Conservation (phyloP, 768 basidiomycete genomes). For the Trametes cingulata region DNA sequence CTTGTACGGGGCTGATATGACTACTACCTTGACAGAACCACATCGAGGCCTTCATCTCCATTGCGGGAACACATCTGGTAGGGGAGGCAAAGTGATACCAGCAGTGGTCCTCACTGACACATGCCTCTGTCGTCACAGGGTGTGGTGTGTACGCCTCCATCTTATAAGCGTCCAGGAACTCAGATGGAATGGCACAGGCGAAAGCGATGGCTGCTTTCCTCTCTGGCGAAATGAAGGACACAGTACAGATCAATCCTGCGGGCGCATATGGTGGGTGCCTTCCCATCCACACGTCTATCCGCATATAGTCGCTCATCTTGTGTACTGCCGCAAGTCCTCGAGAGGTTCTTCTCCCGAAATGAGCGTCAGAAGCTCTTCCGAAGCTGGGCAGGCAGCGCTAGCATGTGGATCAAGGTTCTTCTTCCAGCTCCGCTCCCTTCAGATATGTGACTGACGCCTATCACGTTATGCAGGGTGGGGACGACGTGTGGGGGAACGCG, state of each 20-base stretch:
- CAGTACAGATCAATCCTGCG: conserved; percentile 81
- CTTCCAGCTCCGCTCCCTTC: neutral
- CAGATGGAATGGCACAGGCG: conserved; percentile 44
- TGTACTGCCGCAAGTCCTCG: conserved; percentile 54
- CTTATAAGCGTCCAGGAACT: neutral
- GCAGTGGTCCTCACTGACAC: neutral
- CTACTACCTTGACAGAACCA: conserved; percentile 53
- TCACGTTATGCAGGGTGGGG: conserved; percentile 61
- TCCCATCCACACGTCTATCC: neutral
- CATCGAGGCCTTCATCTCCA: conserved; percentile 79
- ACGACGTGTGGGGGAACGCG: conserved; percentile 79
- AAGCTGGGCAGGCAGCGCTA: conserved; percentile 93
- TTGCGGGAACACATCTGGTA: conserved; percentile 87
- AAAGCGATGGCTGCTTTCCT: conserved; percentile 96
- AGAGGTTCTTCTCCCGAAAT: conserved; percentile 86
- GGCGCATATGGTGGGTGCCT: conserved; percentile 64
- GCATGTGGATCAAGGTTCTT: conserved; percentile 87
- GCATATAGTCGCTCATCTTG: too few species aligned
- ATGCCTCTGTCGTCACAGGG: conserved; percentile 46
- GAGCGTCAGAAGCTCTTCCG: conserved; percentile 90
- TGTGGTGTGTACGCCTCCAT: conserved; percentile 51
- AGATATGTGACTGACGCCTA: neutral
- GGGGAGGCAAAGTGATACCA: conserved; percentile 25
- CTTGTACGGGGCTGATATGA: neutral
- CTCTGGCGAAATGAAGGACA: conserved; percentile 95